A percentile compares a stretch with the other conserved stretches of the same genome.
Evolutionary conservation across 371 early-diverging fungal genomes (phyloP).

Genomic region (Mucor plumbeus): DNA sequence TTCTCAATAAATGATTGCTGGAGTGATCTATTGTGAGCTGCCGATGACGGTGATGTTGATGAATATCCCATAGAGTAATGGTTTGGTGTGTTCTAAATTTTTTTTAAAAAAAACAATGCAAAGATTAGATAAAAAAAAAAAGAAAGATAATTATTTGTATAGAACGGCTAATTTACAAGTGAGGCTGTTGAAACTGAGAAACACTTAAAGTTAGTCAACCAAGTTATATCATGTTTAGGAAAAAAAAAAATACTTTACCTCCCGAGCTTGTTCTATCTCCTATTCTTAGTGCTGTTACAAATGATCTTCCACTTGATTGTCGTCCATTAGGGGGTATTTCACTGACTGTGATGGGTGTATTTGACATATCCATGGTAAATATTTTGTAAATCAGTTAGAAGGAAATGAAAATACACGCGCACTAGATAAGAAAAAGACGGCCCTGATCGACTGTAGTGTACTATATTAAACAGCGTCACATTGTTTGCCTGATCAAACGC

Average conservation of each 20-base stretch:
- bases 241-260: conserved; percentile 2
- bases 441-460: too few relatives aligned
- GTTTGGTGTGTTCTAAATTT: not conserved
- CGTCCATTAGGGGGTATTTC: conserved; percentile 7
- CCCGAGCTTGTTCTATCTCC: conserved; percentile 2
- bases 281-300: not conserved
- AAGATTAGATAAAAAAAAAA: not conserved
- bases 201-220: not conserved
- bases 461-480: too few relatives aligned
- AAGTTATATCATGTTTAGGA: not conserved
- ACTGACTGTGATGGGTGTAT: conserved; percentile 3
- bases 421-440: too few relatives aligned
- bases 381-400: too few relatives aligned
- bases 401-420: too few relatives aligned
- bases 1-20: not conserved
- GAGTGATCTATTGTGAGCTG: not conserved
- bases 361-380: not conserved
- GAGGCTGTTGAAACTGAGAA: conserved; percentile 5
- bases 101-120: too few relatives aligned
- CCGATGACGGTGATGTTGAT: not conserved
- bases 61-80: not conserved
- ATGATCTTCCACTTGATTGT: conserved; percentile 1
- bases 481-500: too few relatives aligned
- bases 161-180: not conserved
- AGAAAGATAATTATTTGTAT: too few relatives aligned